phyloP scores from a whole-genome alignment of 169 alveolate genomes.

The Cryptosporidium tyzzeri region DNA sequence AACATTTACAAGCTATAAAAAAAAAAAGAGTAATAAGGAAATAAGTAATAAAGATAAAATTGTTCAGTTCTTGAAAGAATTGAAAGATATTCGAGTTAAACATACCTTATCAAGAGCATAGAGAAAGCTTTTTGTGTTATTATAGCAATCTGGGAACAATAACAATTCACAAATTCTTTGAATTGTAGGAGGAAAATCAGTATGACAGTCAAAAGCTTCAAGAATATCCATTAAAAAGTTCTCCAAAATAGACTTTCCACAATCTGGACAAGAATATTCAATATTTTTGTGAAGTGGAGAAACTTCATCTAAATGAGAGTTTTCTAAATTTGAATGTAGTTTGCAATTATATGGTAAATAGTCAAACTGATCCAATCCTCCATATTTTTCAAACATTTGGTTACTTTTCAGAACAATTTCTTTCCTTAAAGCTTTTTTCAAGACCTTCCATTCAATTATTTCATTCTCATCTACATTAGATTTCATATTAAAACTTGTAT shows the following conservation, averaged over 20 bases:
- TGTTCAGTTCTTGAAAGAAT: too few species aligned
- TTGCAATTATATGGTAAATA: conserved; percentile 24
- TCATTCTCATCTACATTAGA: neutral
- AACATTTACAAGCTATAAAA: conserved; percentile 44
- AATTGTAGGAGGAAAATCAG: conserved; percentile 56
- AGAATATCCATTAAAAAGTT: conserved; percentile 38
- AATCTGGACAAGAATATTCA: conserved; percentile 18
- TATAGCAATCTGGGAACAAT: conserved; percentile 54
- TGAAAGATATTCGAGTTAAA: neutral
- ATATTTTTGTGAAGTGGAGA: neutral
- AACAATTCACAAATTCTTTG: conserved; percentile 70
- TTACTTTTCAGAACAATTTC: conserved; percentile 13
- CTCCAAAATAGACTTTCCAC: conserved; percentile 11
- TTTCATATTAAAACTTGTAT: neutral
- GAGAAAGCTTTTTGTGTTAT: conserved; percentile 45
- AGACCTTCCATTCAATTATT: conserved; percentile 6
- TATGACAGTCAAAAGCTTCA: conserved; percentile 22
- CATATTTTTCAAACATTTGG: conserved; percentile 52
- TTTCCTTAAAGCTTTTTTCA: neutral
- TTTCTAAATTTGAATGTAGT: neutral
- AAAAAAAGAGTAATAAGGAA: neutral
- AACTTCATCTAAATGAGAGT: neutral
- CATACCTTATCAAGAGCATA: conserved; percentile 73
- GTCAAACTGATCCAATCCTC: conserved; percentile 35
- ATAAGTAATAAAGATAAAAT: neutral